Evolutionary conservation across 805 yeast species (phyloP), one percentile per base, ranked within the genome.

Genomic region (Torulaspora quercuum): DNA sequence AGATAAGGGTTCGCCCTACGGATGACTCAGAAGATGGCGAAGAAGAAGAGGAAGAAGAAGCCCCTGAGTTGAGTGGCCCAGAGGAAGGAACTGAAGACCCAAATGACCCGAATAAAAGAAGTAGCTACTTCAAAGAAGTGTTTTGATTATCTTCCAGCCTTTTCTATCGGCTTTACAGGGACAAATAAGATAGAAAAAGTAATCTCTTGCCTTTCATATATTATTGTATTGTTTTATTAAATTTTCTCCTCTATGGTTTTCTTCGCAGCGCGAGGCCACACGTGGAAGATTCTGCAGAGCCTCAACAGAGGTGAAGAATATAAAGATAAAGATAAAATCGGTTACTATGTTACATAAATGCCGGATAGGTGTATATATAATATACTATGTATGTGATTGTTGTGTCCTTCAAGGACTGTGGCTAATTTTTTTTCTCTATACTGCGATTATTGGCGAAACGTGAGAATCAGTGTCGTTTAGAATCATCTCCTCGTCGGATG

Each of bases 41-140:
- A 29, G 21, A 34, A 27, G 11, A 15, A 16, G 19, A 10, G 25
- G 35, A 32, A 10, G 30, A 27, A 16, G 35, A 32, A 9, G 30
- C 37, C 7, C 42, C 42, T 3, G 42, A 40, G 7, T 30, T 39
- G 8, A 44, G 45, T 24, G 44, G 42, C 12, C 12, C 39, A 9
- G 46, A 45, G 10, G 45, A 33, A 20, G 36, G 18, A 5, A 35
- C 27, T 16, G 35, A 33, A 20, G 39, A 27, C 33, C 28, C 19
- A 23, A 34, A 5, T 23, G 43, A 24, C 11, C 39, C 15, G 35
- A 40, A 39, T 31, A 42, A 41, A 27, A 41, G 35, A 32, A 42
- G 41, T 21, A 49, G 59, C 25, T 50, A 49, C 34, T 49, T 55
- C 43, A 51, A 55, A 38, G 61, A 55, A 37, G 58, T 56, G 1